phyloP scores from a whole-genome alignment of 73 alveolate species.

The Paramecium primaurelia region DNA sequence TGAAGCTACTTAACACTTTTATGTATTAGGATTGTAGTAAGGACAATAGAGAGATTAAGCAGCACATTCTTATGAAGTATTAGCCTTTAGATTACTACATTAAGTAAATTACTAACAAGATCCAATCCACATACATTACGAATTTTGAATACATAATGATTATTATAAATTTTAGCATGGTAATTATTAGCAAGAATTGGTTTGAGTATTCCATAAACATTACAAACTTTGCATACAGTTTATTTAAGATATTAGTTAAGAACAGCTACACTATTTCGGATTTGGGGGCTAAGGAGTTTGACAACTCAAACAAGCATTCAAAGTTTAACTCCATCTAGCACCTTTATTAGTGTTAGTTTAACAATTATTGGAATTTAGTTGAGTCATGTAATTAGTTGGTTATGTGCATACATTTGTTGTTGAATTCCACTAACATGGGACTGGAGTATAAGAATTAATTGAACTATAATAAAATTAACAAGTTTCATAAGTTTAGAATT shows the following conservation, averaged over 20 bases:
- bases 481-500: neutral
- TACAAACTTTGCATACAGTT: neutral
- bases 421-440: neutral
- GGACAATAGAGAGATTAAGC: neutral
- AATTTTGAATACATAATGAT: neutral
- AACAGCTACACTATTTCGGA: neutral
- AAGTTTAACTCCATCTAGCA: neutral
- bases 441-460: neutral
- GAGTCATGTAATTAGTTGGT: neutral
- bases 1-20: neutral
- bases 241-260: neutral
- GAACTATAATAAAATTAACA: neutral
- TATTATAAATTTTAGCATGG: neutral
- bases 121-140: neutral
- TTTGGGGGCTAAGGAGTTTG: neutral
- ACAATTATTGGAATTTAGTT: neutral
- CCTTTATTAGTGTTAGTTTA: neutral
- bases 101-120: neutral
- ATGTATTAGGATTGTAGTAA: neutral
- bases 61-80: neutral
- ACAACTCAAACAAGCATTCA: neutral
- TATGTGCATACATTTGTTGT: neutral
- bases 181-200: neutral
- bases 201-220: neutral
- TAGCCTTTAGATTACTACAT: neutral